These are phyloP conservation scores for Jatropha podagrica DNA, from an alignment of 441 rosid species.

Conservation along the genomic window DNA sequence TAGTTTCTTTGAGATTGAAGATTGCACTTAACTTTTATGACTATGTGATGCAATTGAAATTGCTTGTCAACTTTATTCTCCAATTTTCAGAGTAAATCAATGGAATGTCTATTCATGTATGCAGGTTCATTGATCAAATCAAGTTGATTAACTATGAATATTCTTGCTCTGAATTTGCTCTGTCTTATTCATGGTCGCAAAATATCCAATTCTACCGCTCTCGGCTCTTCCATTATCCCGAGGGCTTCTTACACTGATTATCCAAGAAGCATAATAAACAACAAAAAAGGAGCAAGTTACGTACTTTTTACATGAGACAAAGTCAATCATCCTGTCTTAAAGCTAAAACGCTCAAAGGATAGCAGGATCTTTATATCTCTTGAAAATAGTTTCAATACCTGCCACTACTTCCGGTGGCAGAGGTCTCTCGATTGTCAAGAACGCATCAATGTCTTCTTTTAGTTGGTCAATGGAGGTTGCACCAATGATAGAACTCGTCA, in stretches of 20 bases:
- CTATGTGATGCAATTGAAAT: no score
- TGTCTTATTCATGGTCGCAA: no score
- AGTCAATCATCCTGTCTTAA: background rate
- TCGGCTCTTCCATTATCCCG: background rate
- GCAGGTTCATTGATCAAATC: no score
- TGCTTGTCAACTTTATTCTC: no score
- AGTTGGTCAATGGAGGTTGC: constrained; percentile 77
- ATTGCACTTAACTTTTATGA: no score
- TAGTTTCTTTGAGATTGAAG: no score
- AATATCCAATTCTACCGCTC: no score
- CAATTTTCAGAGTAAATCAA: no score
- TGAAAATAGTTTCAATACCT: constrained; percentile 64
- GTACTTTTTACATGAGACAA: background rate
- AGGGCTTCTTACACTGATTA: background rate
- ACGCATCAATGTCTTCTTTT: constrained; percentile 82
- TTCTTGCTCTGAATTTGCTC: no score
- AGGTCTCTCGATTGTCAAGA: constrained; percentile 62
- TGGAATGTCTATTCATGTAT: no score
- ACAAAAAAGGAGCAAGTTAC: background rate
- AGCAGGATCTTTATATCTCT: constrained; percentile 81
- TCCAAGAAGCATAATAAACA: background rate
- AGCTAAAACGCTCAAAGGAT: constrained; percentile 25
- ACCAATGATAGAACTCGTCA: constrained; percentile 85
- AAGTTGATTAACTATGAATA: no score
- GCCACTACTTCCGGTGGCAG: constrained; percentile 61